These are phyloP conservation scores for Xylaria sp. DNA, from an alignment of 2,329 filamentous ascomycete genomes.

Conservation along the genomic window DNA sequence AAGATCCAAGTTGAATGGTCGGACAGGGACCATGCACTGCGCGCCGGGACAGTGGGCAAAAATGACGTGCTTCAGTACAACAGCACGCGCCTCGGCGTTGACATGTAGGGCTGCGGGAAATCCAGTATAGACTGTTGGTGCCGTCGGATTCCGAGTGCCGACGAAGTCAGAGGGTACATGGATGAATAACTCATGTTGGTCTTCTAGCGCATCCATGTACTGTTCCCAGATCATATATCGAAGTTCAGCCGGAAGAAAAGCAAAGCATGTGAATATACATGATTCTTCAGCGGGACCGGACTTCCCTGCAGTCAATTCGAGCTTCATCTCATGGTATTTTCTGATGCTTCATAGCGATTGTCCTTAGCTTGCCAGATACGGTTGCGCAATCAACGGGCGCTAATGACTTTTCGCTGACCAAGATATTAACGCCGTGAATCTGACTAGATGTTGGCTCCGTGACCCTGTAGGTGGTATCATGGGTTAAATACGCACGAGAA, in stretches of 20 bases:
- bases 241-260: background rate
- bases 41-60: background rate
- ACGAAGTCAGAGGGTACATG: background rate
- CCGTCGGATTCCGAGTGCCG: background rate
- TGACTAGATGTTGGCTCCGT: too few relatives aligned
- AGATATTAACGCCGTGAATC: too few relatives aligned
- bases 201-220: background rate
- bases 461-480: too few relatives aligned
- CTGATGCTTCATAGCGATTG: too few relatives aligned
- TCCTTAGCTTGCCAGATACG: too few relatives aligned
- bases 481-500: too few relatives aligned
- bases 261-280: background rate
- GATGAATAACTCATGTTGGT: background rate
- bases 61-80: background rate
- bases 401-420: too few relatives aligned
- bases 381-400: too few relatives aligned
- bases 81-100: background rate
- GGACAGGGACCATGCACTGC: constrained; percentile 10
- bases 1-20: background rate
- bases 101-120: background rate
- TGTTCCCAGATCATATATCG: background rate
- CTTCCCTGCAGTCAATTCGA: background rate
- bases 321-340: too few relatives aligned
- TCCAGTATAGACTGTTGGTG: background rate
- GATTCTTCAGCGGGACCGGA: background rate